Evolutionary conservation across 2,329 filamentous ascomycete species (phyloP), one percentile per base, ranked within the genome.

Genomic region (Apiospora marii): DNA sequence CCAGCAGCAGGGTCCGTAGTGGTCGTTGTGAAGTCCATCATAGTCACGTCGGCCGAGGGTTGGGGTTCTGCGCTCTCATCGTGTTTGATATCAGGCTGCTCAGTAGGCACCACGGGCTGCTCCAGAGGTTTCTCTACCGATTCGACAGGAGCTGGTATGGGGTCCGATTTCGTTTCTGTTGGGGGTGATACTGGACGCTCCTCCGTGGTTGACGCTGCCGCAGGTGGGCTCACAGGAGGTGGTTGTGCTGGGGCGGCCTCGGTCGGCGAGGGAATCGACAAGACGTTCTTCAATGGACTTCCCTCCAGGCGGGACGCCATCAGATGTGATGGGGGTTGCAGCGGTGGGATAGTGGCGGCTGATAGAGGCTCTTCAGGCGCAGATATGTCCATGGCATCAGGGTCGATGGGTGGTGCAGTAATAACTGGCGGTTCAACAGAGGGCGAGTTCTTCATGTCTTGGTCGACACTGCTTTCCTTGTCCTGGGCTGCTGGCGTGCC

Each of bases 211-310:
- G 58, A 44, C 34, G 44, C 51, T 7, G 67, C 58, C 6, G 72
- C 58, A n/a, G 48, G 43, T 70, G 70, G 22, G 73, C 73, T 70
- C 73, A 44, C 30, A 24, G 71, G 72, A n/a, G 74, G 72, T 12
- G 74, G 64, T 5, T 76, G 69, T 22, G 78, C 78, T 10, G 76
- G 74, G 24, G 75, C 74, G 22, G 81, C 77, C 27, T 85, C 83
- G 0, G 83, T 84, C 0, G 87, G 85, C 13, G 87, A 87, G 13
- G 82, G 83, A 22, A 87, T 73, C 41, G 86, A 80, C 48, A 88
- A 12, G 22, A 64, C 86, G 68, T 88, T 87, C 79, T 88, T 88
- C 27, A 89, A 78, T 0, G 87, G 87, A 70, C 87, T 89, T 3
- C 87, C 87, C 74, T 88, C 87, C 3, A 83, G 76, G 74, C 82